These are phyloP conservation scores for Polyrhizophydium stewartii DNA, from an alignment of 371 early-diverging fungal species.

Conservation along the genomic window DNA sequence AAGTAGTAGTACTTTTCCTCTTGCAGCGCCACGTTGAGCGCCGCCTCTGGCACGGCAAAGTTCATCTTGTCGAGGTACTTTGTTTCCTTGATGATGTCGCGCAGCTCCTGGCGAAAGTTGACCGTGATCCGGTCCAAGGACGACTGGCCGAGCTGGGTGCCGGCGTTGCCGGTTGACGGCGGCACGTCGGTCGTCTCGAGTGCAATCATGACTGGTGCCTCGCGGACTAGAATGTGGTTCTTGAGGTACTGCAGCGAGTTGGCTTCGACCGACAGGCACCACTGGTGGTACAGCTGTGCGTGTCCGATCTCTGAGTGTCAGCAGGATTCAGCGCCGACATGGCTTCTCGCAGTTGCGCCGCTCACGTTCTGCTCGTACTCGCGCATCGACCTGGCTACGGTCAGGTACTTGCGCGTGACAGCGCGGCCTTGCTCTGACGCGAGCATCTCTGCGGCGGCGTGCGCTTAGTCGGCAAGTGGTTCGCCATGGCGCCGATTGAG, in stretches of 20 bases:
- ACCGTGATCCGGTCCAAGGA: slow-evolving; percentile 32
- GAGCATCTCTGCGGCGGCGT: slow-evolving; percentile 48
- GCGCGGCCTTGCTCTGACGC: slow-evolving; percentile 48
- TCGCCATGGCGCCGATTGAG: too few relatives aligned
- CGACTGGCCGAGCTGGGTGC: too few relatives aligned
- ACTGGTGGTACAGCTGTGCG: slow-evolving; percentile 40
- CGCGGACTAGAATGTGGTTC: slow-evolving; percentile 38
- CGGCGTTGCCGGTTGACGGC: not conserved
- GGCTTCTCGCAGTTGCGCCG: not conserved
- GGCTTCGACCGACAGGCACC: slow-evolving; percentile 50
- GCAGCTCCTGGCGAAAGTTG: slow-evolving; percentile 50
- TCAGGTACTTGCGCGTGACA: slow-evolving; percentile 52
- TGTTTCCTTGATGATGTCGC: slow-evolving; percentile 55
- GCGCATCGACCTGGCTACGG: slow-evolving; percentile 52
- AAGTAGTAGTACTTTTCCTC: slow-evolving; percentile 53
- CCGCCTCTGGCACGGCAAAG: slow-evolving; percentile 47
- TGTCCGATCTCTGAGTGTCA: not conserved
- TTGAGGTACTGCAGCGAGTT: slow-evolving; percentile 50
- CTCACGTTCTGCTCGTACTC: slow-evolving; percentile 50
- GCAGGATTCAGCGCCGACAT: too few relatives aligned
- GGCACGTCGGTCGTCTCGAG: not conserved
- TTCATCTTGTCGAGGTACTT: slow-evolving; percentile 57
- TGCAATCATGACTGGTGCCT: not conserved
- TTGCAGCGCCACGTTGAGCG: slow-evolving; percentile 57
- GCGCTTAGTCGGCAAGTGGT: too few relatives aligned